Percentiles rank a stretch among this genome's conserved stretches.
These are phyloP conservation scores for Cylindrodendrum hubeiense DNA, from an alignment of 2,329 filamentous ascomycete species.

Conservation along the genomic window DNA sequence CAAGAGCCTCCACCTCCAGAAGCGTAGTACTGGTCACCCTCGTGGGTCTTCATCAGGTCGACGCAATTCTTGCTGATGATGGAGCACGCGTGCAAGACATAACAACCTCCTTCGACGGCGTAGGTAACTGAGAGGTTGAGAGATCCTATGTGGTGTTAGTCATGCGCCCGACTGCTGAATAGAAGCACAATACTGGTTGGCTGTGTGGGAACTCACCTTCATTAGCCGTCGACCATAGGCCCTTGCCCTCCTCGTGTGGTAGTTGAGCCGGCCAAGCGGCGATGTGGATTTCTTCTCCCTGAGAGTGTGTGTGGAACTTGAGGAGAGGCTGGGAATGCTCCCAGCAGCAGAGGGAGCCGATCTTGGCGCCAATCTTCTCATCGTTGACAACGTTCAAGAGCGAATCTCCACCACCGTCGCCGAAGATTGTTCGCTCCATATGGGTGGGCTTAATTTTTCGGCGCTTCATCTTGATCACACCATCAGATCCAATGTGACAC, in stretches of 20 bases:
- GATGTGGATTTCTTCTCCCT: neutral
- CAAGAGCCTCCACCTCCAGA: neutral
- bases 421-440: conserved; percentile 59
- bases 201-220: neutral
- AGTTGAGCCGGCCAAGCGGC: neutral
- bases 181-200: no score
- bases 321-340: neutral
- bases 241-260: neutral
- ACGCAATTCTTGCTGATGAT: neutral
- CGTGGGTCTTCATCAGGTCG: neutral
- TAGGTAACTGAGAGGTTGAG: neutral
- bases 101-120: neutral
- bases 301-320: neutral
- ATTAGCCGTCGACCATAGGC: neutral
- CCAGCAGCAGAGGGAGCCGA: neutral
- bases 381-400: conserved; percentile 39
- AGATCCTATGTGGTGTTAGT: neutral
- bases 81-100: neutral
- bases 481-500: conserved; percentile 62
- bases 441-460: conserved; percentile 63
- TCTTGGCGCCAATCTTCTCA: neutral
- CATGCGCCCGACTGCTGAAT: neutral
- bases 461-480: conserved; percentile 56
- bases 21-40: neutral
- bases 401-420: conserved; percentile 66